Evolutionary conservation across 192 early-diverging fungal genomes (phyloP), one percentile per base, ranked within the genome.

Genomic region (Fimicolochytrium jonesii): DNA sequence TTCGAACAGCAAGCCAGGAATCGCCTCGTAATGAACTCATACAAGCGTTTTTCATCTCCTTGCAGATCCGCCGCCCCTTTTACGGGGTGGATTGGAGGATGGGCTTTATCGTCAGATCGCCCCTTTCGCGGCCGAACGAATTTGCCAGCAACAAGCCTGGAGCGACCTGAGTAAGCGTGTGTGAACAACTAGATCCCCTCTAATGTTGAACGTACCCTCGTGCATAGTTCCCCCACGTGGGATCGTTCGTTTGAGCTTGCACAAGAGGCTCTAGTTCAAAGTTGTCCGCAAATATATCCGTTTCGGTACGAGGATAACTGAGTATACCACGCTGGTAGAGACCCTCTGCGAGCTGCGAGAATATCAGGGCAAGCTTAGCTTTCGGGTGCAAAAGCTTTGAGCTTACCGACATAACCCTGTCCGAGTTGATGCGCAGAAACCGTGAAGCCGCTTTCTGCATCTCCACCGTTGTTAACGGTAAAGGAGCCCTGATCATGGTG

Each of bases 81-180:
- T 0, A 86, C 88, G 1, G 96, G 94, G 68, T 98, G 94, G 64
- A 98, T 98, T 9, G 96, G 96, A 18, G 94, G 96, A 87, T 98
- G 96, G 0, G 96, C 94, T 63, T 95, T 86, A 67, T 98, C 96
- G 66, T 96, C 93, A 60, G 90, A 83, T 26, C 81, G 80, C 3
- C 96, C 96, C 33, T 71, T 79, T 39, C 93, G 81, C 10, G 96
- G 94, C 36, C 69, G 68, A 45, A 61, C 50, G 65, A 93, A 95
- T 28, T 73, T 81, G 7, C 87, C 90, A 45, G 80, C 61, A 0
- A 81, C 64, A 5, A 95, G 71, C 18, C 89, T 80, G 20, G n/a
- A n/a, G n/a, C n/a, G n/a, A n/a, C n/a, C n/a, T 56, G 39, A 13
- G 37, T 41, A n/a, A 41, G 9, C n/a, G 37, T 41, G 37, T 41